Conservation (phyloP, 148 eudicot genomes). For the Camellia granthamiana region DNA sequence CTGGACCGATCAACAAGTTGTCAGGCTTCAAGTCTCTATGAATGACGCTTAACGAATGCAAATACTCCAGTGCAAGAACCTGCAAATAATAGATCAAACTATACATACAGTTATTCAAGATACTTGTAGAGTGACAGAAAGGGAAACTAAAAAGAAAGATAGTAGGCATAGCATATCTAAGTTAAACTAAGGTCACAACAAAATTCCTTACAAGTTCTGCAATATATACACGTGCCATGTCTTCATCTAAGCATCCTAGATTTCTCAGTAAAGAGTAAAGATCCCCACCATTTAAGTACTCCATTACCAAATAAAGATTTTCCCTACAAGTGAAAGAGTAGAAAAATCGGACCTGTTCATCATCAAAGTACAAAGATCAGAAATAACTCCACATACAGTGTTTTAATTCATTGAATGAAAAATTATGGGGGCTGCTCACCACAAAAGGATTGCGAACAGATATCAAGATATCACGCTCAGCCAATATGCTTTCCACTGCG, state of each 20-base stretch:
- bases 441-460: constrained; percentile 94
- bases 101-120: neutral
- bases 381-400: constrained; percentile 19
- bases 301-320: constrained; percentile 98
- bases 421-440: constrained; percentile 48
- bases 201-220: constrained; percentile 85
- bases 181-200: neutral
- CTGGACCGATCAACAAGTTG: constrained; percentile 89
- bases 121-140: constrained; percentile 17
- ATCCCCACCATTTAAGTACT: constrained; percentile 97
- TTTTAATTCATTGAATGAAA: neutral
- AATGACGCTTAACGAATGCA: constrained; percentile 81
- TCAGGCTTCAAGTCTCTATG: constrained; percentile 98
- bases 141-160: neutral
- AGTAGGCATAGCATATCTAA: constrained; percentile 9
- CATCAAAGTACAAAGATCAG: constrained; percentile 28
- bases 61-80: constrained; percentile 98
- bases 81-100: constrained; percentile 28
- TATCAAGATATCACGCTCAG: constrained; percentile 92
- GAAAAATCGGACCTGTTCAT: constrained; percentile 91
- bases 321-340: constrained; percentile 98
- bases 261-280: constrained; percentile 84
- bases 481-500: constrained; percentile 97
- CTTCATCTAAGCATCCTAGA: constrained; percentile 97
- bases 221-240: constrained; percentile 91